Conservation (phyloP, 1,284 basidiomycete genomes). For the Microbotryum intermedium region DNA sequence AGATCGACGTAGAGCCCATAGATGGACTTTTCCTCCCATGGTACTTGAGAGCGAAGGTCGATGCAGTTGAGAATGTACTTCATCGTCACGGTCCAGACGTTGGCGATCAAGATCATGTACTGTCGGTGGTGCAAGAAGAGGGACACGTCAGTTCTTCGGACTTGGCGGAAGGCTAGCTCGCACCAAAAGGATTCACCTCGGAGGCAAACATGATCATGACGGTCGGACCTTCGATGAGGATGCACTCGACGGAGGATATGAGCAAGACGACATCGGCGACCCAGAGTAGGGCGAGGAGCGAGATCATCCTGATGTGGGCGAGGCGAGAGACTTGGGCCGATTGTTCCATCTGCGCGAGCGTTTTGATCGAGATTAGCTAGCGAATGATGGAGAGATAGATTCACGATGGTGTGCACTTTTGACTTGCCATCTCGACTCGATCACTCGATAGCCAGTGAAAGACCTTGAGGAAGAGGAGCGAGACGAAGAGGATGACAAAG, state of each 20-base stretch:
- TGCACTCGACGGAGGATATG: constrained; percentile 64
- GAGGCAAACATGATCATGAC: constrained; percentile 90
- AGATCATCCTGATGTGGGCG: constrained; percentile 76
- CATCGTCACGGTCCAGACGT: constrained; percentile 63
- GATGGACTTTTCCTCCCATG: constrained; percentile 97
- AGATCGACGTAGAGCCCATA: constrained; percentile 92
- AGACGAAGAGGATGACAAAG: constrained; percentile 84
- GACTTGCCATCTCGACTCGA: constrained; percentile 83
- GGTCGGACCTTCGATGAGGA: constrained; percentile 67
- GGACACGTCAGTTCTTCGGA: constrained; percentile 1
- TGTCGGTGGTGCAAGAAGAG: constrained; percentile 40
- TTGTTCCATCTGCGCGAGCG: constrained; percentile 80
- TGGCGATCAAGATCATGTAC: constrained; percentile 85
- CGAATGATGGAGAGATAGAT: too few species aligned
- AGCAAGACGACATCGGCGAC: constrained; percentile 64
- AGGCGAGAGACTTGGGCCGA: constrained; percentile 74
- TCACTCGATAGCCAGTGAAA: constrained; percentile 96
- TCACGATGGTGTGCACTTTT: too few species aligned
- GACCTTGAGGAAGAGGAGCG: constrained; percentile 87
- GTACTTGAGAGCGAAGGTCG: constrained; percentile 50
- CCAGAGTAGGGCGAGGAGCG: constrained; percentile 62
- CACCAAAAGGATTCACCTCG: constrained; percentile 53
- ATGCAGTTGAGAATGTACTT: constrained; percentile 79
- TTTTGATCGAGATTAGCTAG: not conserved
- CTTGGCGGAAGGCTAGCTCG: not conserved